Conservation (phyloP, 1,284 basidiomycete genomes). For the Ganoderma multipileum region DNA sequence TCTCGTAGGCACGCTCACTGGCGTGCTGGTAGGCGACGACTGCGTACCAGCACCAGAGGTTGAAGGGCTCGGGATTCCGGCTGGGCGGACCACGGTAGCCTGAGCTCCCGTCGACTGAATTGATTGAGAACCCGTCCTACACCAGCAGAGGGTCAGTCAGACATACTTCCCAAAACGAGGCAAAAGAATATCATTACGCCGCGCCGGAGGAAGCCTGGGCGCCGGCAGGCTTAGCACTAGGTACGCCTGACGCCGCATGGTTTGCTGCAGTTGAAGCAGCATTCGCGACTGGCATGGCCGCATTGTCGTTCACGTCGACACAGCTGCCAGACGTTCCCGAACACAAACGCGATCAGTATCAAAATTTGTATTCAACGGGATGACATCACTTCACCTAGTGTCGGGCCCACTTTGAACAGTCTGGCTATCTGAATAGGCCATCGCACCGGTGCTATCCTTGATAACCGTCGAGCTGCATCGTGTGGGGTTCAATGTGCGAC, state of each 20-base stretch:
- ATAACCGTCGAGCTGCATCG: conserved; percentile 53
- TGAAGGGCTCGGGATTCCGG: not conserved
- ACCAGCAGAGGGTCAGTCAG: too few species aligned
- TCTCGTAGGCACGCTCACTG: conserved; percentile 9
- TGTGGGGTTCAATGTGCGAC: conserved; percentile 9
- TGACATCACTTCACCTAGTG: conserved; percentile 39
- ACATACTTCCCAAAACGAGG: not conserved
- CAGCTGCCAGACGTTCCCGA: conserved; percentile 35
- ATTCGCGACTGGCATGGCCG: conserved; percentile 7
- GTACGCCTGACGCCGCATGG: not conserved
- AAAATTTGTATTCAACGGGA: not conserved
- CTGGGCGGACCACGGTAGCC: not conserved
- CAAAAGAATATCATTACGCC: not conserved
- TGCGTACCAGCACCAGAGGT: not conserved
- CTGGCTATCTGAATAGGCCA: conserved; percentile 62
- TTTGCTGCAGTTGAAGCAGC: conserved; percentile 10
- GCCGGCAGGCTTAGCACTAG: not conserved
- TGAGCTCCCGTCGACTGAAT: not conserved
- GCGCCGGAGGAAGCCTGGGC: not conserved
- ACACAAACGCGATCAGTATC: not conserved
- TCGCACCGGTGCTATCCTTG: conserved; percentile 66
- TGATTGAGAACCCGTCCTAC: not conserved
- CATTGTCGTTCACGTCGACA: conserved; percentile 22
- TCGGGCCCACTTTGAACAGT: conserved; percentile 54
- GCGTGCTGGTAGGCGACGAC: not conserved